phyloP scores from a whole-genome alignment of 2,329 filamentous ascomycete genomes.

The Dactylellina drechsleri region DNA sequence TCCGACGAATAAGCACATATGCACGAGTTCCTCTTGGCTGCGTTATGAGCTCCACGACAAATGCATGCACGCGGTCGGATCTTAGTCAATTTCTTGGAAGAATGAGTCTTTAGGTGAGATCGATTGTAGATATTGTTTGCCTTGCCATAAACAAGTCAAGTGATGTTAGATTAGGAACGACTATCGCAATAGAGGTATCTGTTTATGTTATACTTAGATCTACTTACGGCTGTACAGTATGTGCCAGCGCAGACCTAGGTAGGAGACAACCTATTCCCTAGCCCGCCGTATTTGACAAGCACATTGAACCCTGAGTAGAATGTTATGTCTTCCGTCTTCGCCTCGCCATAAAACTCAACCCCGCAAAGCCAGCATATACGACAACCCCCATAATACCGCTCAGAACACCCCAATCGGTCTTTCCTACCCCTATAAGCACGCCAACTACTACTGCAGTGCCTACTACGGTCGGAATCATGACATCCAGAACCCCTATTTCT shows the following conservation, averaged over 20 bases:
- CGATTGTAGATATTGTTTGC: no score
- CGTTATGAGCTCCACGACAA: slow-evolving; percentile 5
- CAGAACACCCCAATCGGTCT: slow-evolving; percentile 38
- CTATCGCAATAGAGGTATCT: not conserved
- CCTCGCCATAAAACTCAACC: slow-evolving; percentile 26
- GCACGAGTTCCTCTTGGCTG: slow-evolving; percentile 34
- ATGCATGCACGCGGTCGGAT: not conserved
- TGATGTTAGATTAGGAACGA: no score
- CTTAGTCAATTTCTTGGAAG: not conserved
- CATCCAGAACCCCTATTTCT: slow-evolving; percentile 30
- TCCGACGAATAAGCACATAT: not conserved
- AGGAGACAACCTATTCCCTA: no score
- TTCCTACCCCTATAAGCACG: slow-evolving; percentile 38
- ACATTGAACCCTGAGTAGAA: not conserved
- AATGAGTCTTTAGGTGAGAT: no score
- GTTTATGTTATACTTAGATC: not conserved
- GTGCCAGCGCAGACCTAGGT: no score
- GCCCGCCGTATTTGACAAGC: not conserved
- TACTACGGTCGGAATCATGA: slow-evolving; percentile 41
- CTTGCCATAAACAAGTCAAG: no score
- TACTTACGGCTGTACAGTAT: no score
- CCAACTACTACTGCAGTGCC: slow-evolving; percentile 34
- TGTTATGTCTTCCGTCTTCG: slow-evolving; percentile 5
- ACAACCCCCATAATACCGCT: slow-evolving; percentile 34
- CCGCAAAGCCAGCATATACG: slow-evolving; percentile 34